These are phyloP conservation scores for Cyclotella atomus DNA, from an alignment of 108 stramenopile genomes.

Conservation along the genomic window DNA sequence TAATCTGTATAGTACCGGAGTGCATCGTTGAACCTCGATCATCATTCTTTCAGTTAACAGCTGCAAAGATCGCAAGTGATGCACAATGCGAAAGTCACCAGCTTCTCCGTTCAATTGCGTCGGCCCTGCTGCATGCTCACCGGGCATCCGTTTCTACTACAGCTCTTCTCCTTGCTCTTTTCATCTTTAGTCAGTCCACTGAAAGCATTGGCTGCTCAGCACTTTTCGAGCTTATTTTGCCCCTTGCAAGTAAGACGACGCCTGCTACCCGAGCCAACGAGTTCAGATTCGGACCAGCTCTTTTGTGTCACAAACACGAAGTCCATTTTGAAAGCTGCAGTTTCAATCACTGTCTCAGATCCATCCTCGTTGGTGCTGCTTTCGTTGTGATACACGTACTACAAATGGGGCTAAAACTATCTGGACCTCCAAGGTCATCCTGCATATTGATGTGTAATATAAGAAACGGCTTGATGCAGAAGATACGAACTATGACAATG, in stretches of 20 bases:
- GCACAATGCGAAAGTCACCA: too few relatives aligned
- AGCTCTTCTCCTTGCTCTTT: too few relatives aligned
- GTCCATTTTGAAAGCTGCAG: neutral
- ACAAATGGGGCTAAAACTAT: neutral
- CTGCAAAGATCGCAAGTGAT: too few relatives aligned
- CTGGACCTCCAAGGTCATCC: neutral
- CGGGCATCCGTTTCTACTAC: too few relatives aligned
- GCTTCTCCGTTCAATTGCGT: too few relatives aligned
- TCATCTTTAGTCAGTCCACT: too few relatives aligned
- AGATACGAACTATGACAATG: neutral
- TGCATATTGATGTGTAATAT: neutral
- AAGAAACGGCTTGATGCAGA: neutral
- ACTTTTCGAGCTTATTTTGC: too few relatives aligned
- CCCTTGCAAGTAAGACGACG: too few relatives aligned
- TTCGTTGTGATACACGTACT: neutral
- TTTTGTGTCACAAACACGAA: neutral
- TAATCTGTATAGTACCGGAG: neutral
- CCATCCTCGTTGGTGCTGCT: neutral
- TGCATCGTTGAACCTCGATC: neutral
- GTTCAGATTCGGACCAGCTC: neutral
- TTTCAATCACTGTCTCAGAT: neutral
- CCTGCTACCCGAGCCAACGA: too few relatives aligned
- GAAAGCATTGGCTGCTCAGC: too few relatives aligned
- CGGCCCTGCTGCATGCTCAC: too few relatives aligned
- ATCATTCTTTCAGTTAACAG: neutral